Evolutionary conservation across 495 filamentous ascomycete genomes (phyloP).

Genomic region (Talaromyces nanjingensis): DNA sequence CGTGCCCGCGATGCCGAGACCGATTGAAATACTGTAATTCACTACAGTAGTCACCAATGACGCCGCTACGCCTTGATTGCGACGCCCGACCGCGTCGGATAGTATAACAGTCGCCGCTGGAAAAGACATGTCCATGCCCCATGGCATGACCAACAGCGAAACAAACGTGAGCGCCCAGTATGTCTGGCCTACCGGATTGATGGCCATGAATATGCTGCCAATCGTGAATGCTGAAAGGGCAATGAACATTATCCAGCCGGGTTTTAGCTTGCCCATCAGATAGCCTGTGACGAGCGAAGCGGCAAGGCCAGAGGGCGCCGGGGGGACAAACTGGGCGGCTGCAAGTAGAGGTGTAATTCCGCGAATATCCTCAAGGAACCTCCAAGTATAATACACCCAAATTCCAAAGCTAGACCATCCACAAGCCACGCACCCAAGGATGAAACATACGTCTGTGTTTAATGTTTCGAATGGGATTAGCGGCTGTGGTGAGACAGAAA

Average conservation of each 20-base stretch:
- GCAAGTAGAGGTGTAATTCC: constrained; percentile 39
- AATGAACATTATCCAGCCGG: constrained; percentile 42
- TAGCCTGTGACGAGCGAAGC: constrained; percentile 44
- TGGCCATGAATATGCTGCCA: constrained; percentile 39
- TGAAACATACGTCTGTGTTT: constrained; percentile 41
- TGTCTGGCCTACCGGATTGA: constrained; percentile 38
- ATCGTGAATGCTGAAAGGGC: constrained; percentile 42
- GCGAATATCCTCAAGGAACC: constrained; percentile 45
- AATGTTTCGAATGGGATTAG: constrained; percentile 48
- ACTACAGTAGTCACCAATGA: constrained; percentile 52
- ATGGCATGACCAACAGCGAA: constrained; percentile 46
- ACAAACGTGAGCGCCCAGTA: constrained; percentile 60
- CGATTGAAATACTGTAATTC: constrained; percentile 55
- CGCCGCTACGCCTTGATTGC: constrained; percentile 58
- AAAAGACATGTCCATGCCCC: constrained; percentile 59
- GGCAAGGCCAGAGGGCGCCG: constrained; percentile 36
- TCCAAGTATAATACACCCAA: constrained; percentile 50
- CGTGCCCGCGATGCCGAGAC: constrained; percentile 56
- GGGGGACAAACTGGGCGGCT: constrained; percentile 38
- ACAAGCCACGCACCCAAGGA: constrained; percentile 44
- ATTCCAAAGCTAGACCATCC: constrained; percentile 61
- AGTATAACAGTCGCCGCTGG: constrained; percentile 54
- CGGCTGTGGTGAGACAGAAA: constrained; percentile 33
- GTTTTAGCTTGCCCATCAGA: constrained; percentile 31
- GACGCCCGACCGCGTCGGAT: constrained; percentile 45